Base-by-base conservation (phyloP, 2,329 filamentous ascomycete genomes). In the Aureobasidium sp. region DNA sequence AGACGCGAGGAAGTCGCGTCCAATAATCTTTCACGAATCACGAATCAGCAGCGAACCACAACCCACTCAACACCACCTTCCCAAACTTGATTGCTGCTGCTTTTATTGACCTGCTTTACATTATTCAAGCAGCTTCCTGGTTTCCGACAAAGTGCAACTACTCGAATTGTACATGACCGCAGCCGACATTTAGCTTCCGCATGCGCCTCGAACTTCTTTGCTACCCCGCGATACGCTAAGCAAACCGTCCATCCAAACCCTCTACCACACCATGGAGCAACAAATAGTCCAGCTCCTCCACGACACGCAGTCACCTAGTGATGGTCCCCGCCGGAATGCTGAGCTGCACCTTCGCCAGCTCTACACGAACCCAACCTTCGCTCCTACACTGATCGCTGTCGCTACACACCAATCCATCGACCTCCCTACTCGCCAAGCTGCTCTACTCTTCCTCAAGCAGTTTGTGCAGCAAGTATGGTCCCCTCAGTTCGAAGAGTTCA, bases 381-480 rank as follows among this genome's bases (percentile, higher is more conserved):
- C 93, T 53, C 76, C 89, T 57, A 88, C 87, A 60, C 85, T 99
- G 64, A 82, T 89, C 67, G 86, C 90, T 67, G 88, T 99, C 68
- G 91, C 89, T 65, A 84, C 85, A 49, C 88, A 96, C 74, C 79
- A 83, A 45, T 86, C 87, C 60, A 82, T 95, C 65, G 83, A 88
- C 32, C 80, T 87, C 62, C 82, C 87, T 61, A 85, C 94, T 65
- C 88, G 94, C 63, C 93, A 97, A 77, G 83, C 90, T 41, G 89
- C 94, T 36, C 79, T 97, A 64, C 83, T 90, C 55, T 82, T 85
- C 62, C 82, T 97, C 66, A 90, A 93, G 71, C 85, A 85, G 61
- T 95, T 96, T 74, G 88, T 97, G 65, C 82, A 90, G 74, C 82
- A 83, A 60, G 89, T 91, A 73, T 99, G 94, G 94, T 90, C 86